These are phyloP conservation scores for Fragaria iinumae DNA, from an alignment of 306 rosid species.

Conservation along the genomic window DNA sequence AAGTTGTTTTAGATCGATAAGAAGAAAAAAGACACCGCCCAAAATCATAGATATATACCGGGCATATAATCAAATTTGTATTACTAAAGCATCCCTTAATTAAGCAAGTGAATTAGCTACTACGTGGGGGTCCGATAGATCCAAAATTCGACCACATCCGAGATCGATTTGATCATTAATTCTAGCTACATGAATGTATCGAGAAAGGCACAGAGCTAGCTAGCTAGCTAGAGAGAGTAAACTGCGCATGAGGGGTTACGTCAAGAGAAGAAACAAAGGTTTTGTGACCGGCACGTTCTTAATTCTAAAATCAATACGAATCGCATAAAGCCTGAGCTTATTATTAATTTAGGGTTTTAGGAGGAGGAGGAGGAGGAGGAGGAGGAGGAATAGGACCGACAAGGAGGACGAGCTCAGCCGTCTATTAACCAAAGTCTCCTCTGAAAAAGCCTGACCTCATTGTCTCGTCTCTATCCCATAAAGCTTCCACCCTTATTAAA, in stretches of 20 bases:
- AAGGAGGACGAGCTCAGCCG: constrained; percentile 66
- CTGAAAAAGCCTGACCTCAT: constrained; percentile 54
- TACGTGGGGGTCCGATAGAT: not conserved
- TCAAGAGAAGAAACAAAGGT: constrained; percentile 31
- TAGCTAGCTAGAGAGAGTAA: not conserved
- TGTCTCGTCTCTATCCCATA: constrained; percentile 20
- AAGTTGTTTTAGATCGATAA: not conserved
- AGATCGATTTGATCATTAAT: not conserved
- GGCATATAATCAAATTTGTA: not conserved
- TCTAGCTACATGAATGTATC: too few species aligned
- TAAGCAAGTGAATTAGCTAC: not conserved
- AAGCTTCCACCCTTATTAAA: not conserved
- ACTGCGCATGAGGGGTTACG: constrained; percentile 29
- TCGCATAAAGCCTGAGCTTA: not conserved
- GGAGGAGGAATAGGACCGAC: constrained; percentile 37
- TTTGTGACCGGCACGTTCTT: constrained; percentile 43
- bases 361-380: too few species aligned
- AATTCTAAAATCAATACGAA: not conserved
- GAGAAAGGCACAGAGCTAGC: not conserved
- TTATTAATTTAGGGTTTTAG: constrained; percentile 15
- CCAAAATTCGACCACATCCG: constrained; percentile 9
- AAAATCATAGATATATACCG: not conserved
- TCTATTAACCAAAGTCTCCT: constrained; percentile 47
- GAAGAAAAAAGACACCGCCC: not conserved
- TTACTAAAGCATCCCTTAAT: not conserved